Evolutionary conservation across 495 filamentous ascomycete genomes (phyloP), one percentile per base, ranked within the genome.

Genomic region (Aspergillus leporis): DNA sequence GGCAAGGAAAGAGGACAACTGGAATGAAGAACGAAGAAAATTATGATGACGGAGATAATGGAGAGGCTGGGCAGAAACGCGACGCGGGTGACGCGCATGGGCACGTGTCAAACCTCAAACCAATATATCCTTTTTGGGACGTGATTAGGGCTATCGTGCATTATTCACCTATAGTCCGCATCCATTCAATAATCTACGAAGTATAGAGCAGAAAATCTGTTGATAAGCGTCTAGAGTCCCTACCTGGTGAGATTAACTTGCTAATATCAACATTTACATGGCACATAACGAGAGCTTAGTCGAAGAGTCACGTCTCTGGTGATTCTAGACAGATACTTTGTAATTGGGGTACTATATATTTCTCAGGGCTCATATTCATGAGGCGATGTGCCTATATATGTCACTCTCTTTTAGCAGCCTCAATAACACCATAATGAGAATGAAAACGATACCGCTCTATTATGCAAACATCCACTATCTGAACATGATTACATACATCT

Each of bases 121-220:
- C 56, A 62, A 66, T 71, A 63, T 65, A 60, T 48, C 69, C 62
- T 45, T 2, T 67, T 68, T 59, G 5, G 56, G 62, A 50, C 36
- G 38, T 28, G 56, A 23, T 49, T 56, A 64, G 65, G 64, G 59
- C 51, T 56, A 9, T 23, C 18, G n/a, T 22, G 5, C 5, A 14
- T 28, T 6, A n/a, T 49, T 1, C 1, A 28, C 3, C 25, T 28
- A 6, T 28, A 28, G 3, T 28, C 25, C 6, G 32, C 10, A 14
- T 10, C 8, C 8, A 36, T 36, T n/a, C n/a, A n/a, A n/a, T n/a
- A n/a, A n/a, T n/a, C n/a, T 36, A 36, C 32, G 32, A 8, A 36
- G 32, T 28, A n/a, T n/a, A n/a, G n/a, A n/a, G n/a, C n/a, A n/a
- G n/a, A n/a, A n/a, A n/a, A n/a, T n/a, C n/a, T n/a, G n/a, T n/a